phyloP scores from a whole-genome alignment of 2,329 filamentous ascomycete genomes.

The Fusarium sp. region DNA sequence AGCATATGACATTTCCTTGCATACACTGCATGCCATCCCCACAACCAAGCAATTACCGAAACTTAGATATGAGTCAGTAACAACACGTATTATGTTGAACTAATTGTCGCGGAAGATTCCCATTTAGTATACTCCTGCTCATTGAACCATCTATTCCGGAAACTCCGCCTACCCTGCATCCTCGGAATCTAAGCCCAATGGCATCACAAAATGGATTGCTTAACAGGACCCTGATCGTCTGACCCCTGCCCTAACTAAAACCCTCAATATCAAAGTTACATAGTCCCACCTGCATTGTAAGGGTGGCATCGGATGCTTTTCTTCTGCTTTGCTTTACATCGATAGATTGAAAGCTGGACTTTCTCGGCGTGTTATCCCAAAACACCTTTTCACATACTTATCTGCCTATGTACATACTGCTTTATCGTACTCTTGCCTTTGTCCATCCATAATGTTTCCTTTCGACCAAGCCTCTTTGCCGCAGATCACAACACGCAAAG shows the following conservation, averaged over 20 bases:
- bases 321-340: constrained; percentile 3
- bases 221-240: constrained; percentile 23
- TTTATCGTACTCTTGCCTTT: background rate
- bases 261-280: constrained; percentile 17
- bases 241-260: constrained; percentile 32
- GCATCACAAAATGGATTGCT: constrained; percentile 35
- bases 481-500: constrained; percentile 70
- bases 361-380: background rate
- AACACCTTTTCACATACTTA: background rate
- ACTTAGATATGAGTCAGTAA: no score
- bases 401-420: background rate
- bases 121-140: background rate
- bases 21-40: no score
- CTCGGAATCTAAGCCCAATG: constrained; percentile 1
- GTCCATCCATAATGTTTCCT: constrained; percentile 60
- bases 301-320: background rate
- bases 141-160: background rate
- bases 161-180: constrained; percentile 22
- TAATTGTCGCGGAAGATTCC: background rate
- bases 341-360: constrained; percentile 1
- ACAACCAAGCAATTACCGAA: no score
- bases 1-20: no score
- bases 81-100: no score
- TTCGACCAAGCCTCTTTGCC: constrained; percentile 69
- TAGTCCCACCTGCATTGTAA: constrained; percentile 16